Evolutionary conservation across 768 basidiomycete genomes (phyloP), one percentile per base, ranked within the genome.

Genomic region (Porpolomopsis calyptriformis): DNA sequence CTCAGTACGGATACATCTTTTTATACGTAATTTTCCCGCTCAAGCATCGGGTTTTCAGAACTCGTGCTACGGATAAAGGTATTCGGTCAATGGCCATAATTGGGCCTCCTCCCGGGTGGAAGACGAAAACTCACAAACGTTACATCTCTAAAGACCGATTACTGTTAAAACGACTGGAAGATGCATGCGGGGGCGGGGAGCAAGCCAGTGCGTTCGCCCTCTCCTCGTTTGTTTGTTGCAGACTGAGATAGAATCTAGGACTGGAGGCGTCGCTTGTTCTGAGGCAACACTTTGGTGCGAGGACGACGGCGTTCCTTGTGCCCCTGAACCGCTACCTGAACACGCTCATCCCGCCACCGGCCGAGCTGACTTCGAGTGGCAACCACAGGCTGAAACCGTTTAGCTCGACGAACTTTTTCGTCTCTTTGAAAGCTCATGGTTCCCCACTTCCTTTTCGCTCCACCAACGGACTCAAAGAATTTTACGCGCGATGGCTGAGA

Each of bases 281-380:
- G 10, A 79, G 88, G 19, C 70, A 78, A 38, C 90, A 97, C 57
- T 90, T 98, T 60, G 79, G 79, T 44, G 77, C 84, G 33, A 74
- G 93, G 37, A 90, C 94, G 1, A 85, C 83, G 16, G 82, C 82
- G 45, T 71, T 98, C 50, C 76, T 97, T 18, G 82, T 87, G 2
- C 94, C 94, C 0, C 73, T 98, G 4, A 82, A 93, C 54, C 78
- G 93, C 52, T 97, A 97, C 68, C 79, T 97, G 34, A 84, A 86
- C 49, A 82, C 83, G 1, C 73, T 93, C 40, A 88, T 92, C 60
- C 87, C 88, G 48, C 73, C 78, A 16, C 82, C 78, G 4, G 62
- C 68, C 6, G 78, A 80, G 53, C 52, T 57, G 25, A 60, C 73
- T 25, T 56, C 57, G 12, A 50, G 50, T 22, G 53, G 58, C 43